Evolutionary conservation across 169 alveolate genomes (phyloP), one percentile per base, ranked within the genome.

Genomic region (Fabrea salina): DNA sequence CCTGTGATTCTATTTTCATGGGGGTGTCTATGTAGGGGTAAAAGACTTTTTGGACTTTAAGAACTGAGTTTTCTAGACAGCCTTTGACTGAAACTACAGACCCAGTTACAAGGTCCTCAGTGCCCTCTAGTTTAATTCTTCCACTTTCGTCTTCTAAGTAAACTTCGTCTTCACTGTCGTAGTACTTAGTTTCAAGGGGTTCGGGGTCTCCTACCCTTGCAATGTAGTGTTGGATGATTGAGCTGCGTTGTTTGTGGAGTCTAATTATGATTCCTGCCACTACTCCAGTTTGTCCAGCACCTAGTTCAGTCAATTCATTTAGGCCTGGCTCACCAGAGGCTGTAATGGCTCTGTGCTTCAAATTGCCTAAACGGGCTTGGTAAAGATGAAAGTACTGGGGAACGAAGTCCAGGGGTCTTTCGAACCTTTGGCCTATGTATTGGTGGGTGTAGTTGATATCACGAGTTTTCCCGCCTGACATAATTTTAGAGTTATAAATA

Each of bases 81-180:
- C 75, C 75, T 16, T 33, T 32, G 3, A 41, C 39, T 30, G 47
- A 51, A 37, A 64, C 75, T 6, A 64, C 75, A 0, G 41, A 39
- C 19, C 75, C 75, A 2, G 75, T 64, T 2, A 64, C 54, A 16
- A 64, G 51, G n/a, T 64, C 75, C 16, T 32, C 19, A 41, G 35
- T 56, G 19, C 57, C 30, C 19, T 64, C 75, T 22, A 41, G 51
- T 8, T 37, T 16, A 32, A 64, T 33, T 37, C 75, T 64, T 40
- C 75, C 75, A 35, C 39, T 64, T 64, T 64, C 75, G n/a, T 64
- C 75, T 37, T 64, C 75, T 22, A 64, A 22, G 30, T 22, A 64
- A 37, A 64, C 19, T 37, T 64, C 35, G 54, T 64, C 75, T 64
- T 64, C 50, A 13, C 19, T 22, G 3, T 51, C 16, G 16, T 33